A percentile compares a stretch with the other conserved stretches of the same genome.
Evolutionary conservation across 345 rosid species (phyloP).

Genomic region (Pseudoturritis turrita): DNA sequence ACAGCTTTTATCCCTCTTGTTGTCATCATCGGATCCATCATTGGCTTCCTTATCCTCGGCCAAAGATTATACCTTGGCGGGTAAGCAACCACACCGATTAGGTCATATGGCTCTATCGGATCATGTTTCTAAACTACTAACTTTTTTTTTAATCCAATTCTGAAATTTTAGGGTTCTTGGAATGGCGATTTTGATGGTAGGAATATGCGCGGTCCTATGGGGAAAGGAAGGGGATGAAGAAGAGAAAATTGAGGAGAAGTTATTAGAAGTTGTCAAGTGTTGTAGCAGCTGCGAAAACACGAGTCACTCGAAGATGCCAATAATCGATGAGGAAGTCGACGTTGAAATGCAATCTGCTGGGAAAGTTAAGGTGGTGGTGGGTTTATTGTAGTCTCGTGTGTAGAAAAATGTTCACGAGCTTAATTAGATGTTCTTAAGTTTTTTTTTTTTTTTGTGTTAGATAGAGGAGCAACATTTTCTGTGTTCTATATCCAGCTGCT

Average conservation of each 20-base stretch:
- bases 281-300: not conserved
- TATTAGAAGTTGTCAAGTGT: conserved; percentile 18
- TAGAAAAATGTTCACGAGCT: conserved; percentile 6
- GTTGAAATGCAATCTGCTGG: conserved; percentile 23
- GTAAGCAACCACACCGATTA: conserved; percentile 35
- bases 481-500: conserved; percentile 21
- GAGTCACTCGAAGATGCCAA: conserved; percentile 14
- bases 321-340: conserved; percentile 30
- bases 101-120: not conserved
- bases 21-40: conserved; percentile 83
- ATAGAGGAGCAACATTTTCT: conserved; percentile 18
- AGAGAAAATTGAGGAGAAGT: conserved; percentile 14
- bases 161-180: conserved; percentile 57
- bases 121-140: not conserved
- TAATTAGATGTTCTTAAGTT: conserved; percentile 2
- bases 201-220: conserved; percentile 77
- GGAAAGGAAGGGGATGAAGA: conserved; percentile 76
- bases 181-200: conserved; percentile 50
- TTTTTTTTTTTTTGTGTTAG: not conserved
- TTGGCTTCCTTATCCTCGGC: conserved; percentile 75
- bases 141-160: not conserved
- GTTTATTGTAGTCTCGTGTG: not conserved
- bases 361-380: conserved; percentile 19
- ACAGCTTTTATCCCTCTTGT: conserved; percentile 91
- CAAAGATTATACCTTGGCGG: conserved; percentile 73